Percentiles rank a stretch among this genome's conserved stretches.
Conservation (phyloP, 352 stramenopile genomes). For the Pythium brachiatum region DNA sequence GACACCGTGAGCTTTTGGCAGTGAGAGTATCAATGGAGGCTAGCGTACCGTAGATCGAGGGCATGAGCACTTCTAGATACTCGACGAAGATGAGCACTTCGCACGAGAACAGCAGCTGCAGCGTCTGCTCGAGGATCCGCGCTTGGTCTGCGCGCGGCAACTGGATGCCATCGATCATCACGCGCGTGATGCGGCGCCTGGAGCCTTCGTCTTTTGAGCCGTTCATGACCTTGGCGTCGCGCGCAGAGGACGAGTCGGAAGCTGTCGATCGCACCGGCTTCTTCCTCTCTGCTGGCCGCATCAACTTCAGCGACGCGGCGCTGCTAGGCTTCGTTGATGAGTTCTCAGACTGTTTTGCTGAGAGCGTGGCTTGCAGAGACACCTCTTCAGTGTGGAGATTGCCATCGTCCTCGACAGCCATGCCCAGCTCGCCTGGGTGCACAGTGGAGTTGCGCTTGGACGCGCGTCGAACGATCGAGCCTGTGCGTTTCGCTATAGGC, state of each 20-base stretch:
- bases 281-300: background rate
- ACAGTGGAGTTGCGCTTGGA: conserved; percentile 1
- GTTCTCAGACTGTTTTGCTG: too few relatives aligned
- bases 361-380: too few relatives aligned
- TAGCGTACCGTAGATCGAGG: conserved; percentile 3
- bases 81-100: conserved; percentile 26
- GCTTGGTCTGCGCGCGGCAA: conserved; percentile 15
- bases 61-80: conserved; percentile 14
- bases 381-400: background rate
- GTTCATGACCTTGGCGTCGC: background rate
- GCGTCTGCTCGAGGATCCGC: conserved; percentile 18
- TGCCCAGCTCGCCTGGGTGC: background rate
- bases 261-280: background rate
- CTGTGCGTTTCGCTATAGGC: background rate
- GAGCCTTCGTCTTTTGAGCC: background rate
- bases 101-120: conserved; percentile 20
- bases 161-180: conserved; percentile 18
- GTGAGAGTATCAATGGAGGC: background rate
- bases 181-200: background rate
- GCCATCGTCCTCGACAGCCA: background rate
- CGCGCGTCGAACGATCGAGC: background rate
- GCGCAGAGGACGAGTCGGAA: background rate
- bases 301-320: too few relatives aligned
- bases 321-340: too few relatives aligned
- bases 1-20: background rate